Percentiles rank a stretch among this genome's conserved stretches.
Conservation (phyloP, 306 rosid species). For the Cucurbita argyrosperma region DNA sequence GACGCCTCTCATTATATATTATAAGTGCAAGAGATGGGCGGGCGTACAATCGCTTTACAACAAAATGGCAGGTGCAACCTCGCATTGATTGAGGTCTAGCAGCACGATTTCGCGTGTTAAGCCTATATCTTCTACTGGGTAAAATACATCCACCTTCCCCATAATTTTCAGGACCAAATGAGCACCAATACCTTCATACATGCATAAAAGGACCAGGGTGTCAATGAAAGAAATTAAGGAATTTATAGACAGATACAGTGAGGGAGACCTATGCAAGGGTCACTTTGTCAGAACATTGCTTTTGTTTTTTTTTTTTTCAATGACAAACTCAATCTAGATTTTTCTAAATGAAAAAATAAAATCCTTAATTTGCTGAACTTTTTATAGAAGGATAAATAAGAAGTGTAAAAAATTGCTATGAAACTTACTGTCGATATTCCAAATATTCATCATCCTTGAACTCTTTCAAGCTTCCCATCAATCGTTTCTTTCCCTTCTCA, state of each 20-base stretch:
- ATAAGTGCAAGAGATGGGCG: constrained; percentile 73
- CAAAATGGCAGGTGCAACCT: constrained; percentile 89
- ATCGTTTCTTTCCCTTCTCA: constrained; percentile 65
- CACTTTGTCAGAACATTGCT: background rate
- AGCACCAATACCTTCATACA: constrained; percentile 81
- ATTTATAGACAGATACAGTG: background rate
- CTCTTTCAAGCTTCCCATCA: constrained; percentile 66
- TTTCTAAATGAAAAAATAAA: background rate
- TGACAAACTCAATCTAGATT: background rate
- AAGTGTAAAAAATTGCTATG: background rate
- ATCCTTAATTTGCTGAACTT: background rate
- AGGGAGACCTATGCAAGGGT: background rate
- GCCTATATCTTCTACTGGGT: constrained; percentile 87
- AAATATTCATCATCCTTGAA: constrained; percentile 82
- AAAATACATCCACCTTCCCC: constrained; percentile 84
- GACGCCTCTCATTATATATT: constrained; percentile 69
- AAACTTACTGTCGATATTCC: constrained; percentile 76
- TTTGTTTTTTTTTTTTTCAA: background rate
- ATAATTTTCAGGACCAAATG: constrained; percentile 92
- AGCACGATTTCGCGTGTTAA: constrained; percentile 91
- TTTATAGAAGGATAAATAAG: background rate
- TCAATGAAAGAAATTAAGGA: background rate
- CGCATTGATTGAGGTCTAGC: constrained; percentile 99
- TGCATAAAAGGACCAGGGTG: background rate
- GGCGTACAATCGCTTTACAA: constrained; percentile 76